Percentiles rank a stretch among this genome's conserved stretches.
Conservation (phyloP, 345 rosid genomes). For the Cardamine occulta region DNA sequence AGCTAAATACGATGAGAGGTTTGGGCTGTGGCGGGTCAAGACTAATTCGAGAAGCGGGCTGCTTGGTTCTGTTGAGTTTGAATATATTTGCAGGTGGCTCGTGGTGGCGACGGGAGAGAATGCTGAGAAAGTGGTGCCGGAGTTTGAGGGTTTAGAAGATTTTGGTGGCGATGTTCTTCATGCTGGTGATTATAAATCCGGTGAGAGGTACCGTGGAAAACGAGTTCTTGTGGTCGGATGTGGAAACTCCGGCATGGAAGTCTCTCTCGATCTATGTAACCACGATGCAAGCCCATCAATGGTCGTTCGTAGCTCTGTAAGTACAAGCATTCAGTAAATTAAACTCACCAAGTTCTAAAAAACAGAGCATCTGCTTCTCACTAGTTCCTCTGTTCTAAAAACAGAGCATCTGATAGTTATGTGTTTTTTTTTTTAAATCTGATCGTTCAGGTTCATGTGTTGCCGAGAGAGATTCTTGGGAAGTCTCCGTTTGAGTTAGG, state of each 20-base stretch:
- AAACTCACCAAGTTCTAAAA: neutral
- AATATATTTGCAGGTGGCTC: constrained; percentile 79
- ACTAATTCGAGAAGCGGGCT: constrained; percentile 44
- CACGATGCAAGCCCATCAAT: constrained; percentile 66
- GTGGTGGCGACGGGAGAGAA: constrained; percentile 89
- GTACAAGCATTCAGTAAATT: constrained; percentile 31
- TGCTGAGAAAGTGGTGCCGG: constrained; percentile 73
- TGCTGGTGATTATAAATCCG: constrained; percentile 75
- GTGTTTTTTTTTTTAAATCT: neutral
- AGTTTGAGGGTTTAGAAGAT: constrained; percentile 63
- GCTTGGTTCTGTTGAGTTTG: constrained; percentile 48
- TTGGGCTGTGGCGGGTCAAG: constrained; percentile 70
- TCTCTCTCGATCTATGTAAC: constrained; percentile 74
- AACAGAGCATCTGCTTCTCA: constrained; percentile 8
- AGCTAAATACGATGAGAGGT: constrained; percentile 64
- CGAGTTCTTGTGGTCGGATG: constrained; percentile 79
- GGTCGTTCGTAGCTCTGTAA: constrained; percentile 81
- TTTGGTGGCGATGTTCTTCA: constrained; percentile 65
- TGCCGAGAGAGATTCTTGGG: constrained; percentile 76
- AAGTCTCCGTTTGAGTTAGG: constrained; percentile 69
- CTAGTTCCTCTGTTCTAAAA: neutral
- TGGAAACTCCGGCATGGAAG: constrained; percentile 92
- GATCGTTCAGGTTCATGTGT: constrained; percentile 67
- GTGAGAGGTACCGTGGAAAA: constrained; percentile 58
- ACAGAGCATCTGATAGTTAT: neutral